These are phyloP conservation scores for Penicillium soppii DNA, from an alignment of 495 filamentous ascomycete genomes.

Conservation along the genomic window DNA sequence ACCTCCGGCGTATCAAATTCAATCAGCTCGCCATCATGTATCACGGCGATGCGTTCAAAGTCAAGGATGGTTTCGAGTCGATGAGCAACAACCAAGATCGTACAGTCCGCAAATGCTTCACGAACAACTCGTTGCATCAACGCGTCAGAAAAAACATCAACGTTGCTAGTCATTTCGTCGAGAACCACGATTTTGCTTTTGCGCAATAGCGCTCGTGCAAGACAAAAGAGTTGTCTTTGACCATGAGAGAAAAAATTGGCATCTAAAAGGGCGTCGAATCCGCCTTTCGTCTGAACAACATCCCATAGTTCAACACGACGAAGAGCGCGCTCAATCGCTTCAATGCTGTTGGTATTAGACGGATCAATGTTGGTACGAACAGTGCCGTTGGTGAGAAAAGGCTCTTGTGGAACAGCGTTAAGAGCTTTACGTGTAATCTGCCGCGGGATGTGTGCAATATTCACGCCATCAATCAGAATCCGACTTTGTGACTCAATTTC, in stretches of 20 bases:
- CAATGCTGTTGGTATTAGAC: background rate
- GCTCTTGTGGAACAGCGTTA: slow-evolving; percentile 46
- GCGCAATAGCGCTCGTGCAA: slow-evolving; percentile 27
- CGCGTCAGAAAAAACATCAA: slow-evolving; percentile 27
- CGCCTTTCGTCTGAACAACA: background rate
- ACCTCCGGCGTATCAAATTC: slow-evolving; percentile 25
- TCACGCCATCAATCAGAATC: slow-evolving; percentile 35
- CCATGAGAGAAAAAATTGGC: slow-evolving; percentile 31
- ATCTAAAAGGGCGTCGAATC: background rate
- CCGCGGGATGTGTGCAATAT: slow-evolving; percentile 32
- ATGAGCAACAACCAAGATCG: slow-evolving; percentile 35
- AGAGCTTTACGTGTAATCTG: slow-evolving; percentile 27
- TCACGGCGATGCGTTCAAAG: slow-evolving; percentile 28
- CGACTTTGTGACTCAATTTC: slow-evolving; percentile 9
- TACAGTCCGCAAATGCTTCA: slow-evolving; percentile 22
- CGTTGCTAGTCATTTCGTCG: slow-evolving; percentile 32
- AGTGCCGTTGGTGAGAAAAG: slow-evolving; percentile 12
- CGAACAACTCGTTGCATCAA: slow-evolving; percentile 28
- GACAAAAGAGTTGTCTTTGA: slow-evolving; percentile 39
- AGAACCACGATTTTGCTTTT: slow-evolving; percentile 17
- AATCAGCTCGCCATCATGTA: slow-evolving; percentile 21
- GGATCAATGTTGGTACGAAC: background rate
- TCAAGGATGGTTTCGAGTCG: slow-evolving; percentile 25
- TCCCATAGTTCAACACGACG: slow-evolving; percentile 14
- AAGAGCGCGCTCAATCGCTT: background rate